Percentiles rank a stretch among this genome's conserved stretches.
Conservation (phyloP, 352 stramenopile species). For the Chrysophaeum taylorii region DNA sequence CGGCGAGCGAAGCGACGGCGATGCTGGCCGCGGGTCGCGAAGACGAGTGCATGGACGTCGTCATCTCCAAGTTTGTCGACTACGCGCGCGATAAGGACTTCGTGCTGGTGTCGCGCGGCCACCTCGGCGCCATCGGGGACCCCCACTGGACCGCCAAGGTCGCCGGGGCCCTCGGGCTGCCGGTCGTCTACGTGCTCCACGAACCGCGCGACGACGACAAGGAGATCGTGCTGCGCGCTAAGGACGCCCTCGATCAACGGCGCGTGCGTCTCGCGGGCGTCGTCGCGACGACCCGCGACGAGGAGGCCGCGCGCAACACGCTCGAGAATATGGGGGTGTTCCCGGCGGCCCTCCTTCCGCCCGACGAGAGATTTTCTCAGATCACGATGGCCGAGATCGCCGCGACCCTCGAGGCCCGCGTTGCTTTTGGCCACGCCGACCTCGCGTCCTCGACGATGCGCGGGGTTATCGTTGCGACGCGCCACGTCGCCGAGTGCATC, state of each 20-base stretch:
- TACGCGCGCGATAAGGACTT: conserved; percentile 17
- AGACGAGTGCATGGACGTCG: conserved; percentile 7
- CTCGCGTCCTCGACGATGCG: too few relatives aligned
- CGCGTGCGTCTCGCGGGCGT: too few relatives aligned
- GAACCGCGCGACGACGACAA: not conserved
- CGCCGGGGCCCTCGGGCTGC: not conserved
- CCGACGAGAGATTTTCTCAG: conserved; percentile 13
- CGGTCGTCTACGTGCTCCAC: not conserved
- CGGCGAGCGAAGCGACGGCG: conserved; percentile 9
- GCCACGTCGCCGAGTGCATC: too few relatives aligned
- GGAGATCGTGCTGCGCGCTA: not conserved
- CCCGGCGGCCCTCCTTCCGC: conserved; percentile 11
- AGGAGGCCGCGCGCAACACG: not conserved
- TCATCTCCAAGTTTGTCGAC: conserved; percentile 13
- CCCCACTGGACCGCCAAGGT: conserved; percentile 5
- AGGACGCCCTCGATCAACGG: too few relatives aligned
- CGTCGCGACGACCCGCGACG: not conserved
- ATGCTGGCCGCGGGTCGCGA: conserved; percentile 7
- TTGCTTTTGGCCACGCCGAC: too few relatives aligned
- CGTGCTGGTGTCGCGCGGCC: conserved; percentile 14
- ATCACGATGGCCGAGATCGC: conserved; percentile 9
- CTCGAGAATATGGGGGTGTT: not conserved
- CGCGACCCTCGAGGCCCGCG: not conserved
- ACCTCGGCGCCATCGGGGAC: too few relatives aligned
- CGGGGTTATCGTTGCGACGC: too few relatives aligned